Evolutionary conservation across 331 rosid species (phyloP).

Genomic region (Arachis monticola): DNA sequence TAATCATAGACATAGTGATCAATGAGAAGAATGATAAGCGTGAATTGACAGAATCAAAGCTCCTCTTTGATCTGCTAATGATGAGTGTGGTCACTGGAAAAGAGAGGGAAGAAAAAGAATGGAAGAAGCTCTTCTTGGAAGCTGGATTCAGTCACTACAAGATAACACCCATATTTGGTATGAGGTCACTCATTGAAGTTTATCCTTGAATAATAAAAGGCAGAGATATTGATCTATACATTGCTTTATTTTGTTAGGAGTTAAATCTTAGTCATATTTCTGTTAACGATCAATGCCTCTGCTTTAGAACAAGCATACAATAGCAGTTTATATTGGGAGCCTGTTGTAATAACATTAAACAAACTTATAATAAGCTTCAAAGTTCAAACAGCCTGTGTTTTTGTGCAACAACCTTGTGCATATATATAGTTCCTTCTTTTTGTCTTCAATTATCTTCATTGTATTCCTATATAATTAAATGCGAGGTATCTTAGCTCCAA

Average conservation of each 20-base stretch:
- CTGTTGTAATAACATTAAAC: too few relatives aligned
- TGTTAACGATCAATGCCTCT: too few relatives aligned
- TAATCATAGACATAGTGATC: slow-evolving; percentile 55
- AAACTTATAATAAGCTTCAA: too few relatives aligned
- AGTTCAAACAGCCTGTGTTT: too few relatives aligned
- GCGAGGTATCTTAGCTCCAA: too few relatives aligned
- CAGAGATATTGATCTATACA: background rate
- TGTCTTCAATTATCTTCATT: too few relatives aligned
- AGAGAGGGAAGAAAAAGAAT: slow-evolving; percentile 54
- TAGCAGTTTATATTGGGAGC: too few relatives aligned
- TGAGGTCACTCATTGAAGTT: slow-evolving; percentile 55
- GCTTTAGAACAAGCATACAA: background rate
- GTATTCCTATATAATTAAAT: too few relatives aligned
- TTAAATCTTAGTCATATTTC: too few relatives aligned
- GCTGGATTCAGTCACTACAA: slow-evolving; percentile 55
- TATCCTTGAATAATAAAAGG: background rate
- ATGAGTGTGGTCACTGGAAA: slow-evolving; percentile 48
- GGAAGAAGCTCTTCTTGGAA: slow-evolving; percentile 55
- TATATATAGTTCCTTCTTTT: too few relatives aligned
- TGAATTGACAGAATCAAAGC: slow-evolving; percentile 43
- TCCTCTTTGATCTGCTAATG: slow-evolving; percentile 44
- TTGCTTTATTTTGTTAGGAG: too few relatives aligned
- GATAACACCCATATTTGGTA: slow-evolving; percentile 44
- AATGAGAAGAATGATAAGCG: slow-evolving; percentile 41
- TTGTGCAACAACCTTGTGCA: too few relatives aligned